A percentile compares a stretch with the other conserved stretches of the same genome.
These are phyloP conservation scores for Wickerhamomyces hampshirensis DNA, from an alignment of 805 yeast genomes.

Conservation along the genomic window DNA sequence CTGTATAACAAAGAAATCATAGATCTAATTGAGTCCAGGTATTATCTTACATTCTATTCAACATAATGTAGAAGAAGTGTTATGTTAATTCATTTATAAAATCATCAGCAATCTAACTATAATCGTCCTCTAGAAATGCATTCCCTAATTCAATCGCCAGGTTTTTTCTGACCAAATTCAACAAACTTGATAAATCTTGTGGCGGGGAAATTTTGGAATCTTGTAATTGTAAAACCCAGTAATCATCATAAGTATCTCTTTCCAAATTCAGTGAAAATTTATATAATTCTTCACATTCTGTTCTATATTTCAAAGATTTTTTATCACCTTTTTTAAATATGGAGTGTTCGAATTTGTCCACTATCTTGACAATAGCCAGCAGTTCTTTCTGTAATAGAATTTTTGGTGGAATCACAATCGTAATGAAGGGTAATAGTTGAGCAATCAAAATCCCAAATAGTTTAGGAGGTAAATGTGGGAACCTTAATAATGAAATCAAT, in stretches of 20 bases:
- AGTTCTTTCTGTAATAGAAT: constrained; percentile 19
- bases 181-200: constrained; percentile 10
- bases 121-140: constrained; percentile 20
- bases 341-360: constrained; percentile 18
- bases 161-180: constrained; percentile 19
- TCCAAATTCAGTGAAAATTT: constrained; percentile 11
- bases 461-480: constrained; percentile 50
- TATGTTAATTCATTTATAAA: too few relatives aligned
- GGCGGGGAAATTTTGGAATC: constrained; percentile 18
- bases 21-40: too few relatives aligned
- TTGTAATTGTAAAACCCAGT: constrained; percentile 20
- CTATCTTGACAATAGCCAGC: constrained; percentile 15
- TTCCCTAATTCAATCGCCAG: constrained; percentile 22
- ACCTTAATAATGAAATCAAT: constrained; percentile 37
- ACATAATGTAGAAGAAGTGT: too few relatives aligned
- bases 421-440: constrained; percentile 42
- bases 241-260: constrained; percentile 2
- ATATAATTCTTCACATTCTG: constrained; percentile 20
- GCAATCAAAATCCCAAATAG: constrained; percentile 44
- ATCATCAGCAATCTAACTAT: not conserved
- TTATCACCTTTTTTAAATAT: constrained; percentile 6
- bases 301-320: constrained; percentile 10
- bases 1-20: too few relatives aligned
- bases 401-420: constrained; percentile 17
- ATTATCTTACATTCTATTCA: too few relatives aligned